Evolutionary conservation across 495 filamentous ascomycete species (phyloP).

Genomic region (Xanthoparmelia taractica): DNA sequence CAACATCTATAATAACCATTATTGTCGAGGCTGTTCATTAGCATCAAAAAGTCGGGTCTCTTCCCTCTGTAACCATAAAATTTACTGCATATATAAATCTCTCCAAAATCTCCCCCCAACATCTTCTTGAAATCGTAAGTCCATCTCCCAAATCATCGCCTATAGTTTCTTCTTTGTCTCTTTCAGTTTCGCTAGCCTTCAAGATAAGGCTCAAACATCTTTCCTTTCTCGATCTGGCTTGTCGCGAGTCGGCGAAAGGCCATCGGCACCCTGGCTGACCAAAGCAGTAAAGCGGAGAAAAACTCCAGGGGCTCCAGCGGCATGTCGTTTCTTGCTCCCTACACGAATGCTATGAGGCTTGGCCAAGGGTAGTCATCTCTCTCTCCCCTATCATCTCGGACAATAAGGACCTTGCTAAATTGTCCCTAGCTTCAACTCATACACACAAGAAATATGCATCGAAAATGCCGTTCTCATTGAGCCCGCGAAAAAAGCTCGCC

Average conservation of each 20-base stretch:
- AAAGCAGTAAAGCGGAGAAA: not conserved
- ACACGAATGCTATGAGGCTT: slow-evolving; percentile 30
- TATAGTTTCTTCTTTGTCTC: no score
- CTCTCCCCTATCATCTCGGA: not conserved
- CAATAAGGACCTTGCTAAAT: not conserved
- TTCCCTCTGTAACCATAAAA: not conserved
- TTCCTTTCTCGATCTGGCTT: not conserved
- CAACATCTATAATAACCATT: not conserved
- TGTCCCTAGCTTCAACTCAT: slow-evolving; percentile 28
- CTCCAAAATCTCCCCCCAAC: not conserved
- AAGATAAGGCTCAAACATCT: not conserved
- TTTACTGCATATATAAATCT: not conserved
- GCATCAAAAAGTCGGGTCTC: not conserved
- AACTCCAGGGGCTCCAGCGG: not conserved
- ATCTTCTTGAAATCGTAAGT: not conserved
- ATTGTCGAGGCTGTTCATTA: not conserved
- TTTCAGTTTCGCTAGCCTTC: not conserved
- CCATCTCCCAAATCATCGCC: not conserved
- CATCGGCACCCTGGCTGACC: not conserved
- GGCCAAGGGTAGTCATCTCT: slow-evolving; percentile 19
- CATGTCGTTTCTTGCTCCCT: slow-evolving; percentile 25
- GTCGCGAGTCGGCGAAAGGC: not conserved
- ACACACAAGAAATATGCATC: slow-evolving; percentile 28
- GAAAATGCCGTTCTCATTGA: slow-evolving; percentile 29
- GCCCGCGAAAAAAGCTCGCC: slow-evolving; percentile 15